A percentile compares a stretch with the other conserved stretches of the same genome.
Conservation (phyloP, 2,329 filamentous ascomycete species). For the Monosporascus ibericus region DNA sequence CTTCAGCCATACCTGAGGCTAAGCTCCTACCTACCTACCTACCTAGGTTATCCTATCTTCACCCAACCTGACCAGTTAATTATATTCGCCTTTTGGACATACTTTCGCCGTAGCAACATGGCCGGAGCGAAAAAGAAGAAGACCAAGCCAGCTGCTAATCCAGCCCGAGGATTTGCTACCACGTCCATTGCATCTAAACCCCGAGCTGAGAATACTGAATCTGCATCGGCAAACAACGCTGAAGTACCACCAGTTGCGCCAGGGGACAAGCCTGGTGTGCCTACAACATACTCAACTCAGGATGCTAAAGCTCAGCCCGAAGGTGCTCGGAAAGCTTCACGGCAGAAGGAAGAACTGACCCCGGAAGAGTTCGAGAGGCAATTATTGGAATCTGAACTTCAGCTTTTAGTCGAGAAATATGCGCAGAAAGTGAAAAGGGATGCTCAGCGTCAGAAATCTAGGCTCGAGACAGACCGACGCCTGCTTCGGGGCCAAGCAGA, state of each 20-base stretch:
- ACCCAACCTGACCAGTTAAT: not conserved
- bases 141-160: constrained; percentile 83
- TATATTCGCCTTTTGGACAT: not conserved
- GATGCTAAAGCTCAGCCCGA: constrained; percentile 12
- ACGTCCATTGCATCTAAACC: constrained; percentile 84
- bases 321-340: constrained; percentile 8
- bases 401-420: constrained; percentile 80
- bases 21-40: not conserved
- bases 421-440: constrained; percentile 74
- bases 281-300: constrained; percentile 22
- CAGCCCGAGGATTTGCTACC: constrained; percentile 87
- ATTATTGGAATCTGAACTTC: constrained; percentile 84
- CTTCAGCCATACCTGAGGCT: not conserved
- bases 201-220: constrained; percentile 49
- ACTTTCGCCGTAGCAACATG: constrained; percentile 41
- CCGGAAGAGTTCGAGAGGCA: constrained; percentile 88
- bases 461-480: constrained; percentile 79
- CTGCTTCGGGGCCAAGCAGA: constrained; percentile 75
- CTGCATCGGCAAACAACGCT: constrained; percentile 14
- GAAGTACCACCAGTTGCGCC: constrained; percentile 21
- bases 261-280: constrained; percentile 19
- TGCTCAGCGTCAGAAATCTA: constrained; percentile 66
- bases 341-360: constrained; percentile 48
- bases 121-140: constrained; percentile 73
- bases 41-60: not conserved